These are phyloP conservation scores for Rehmannia glutinosa DNA, from an alignment of 257 asterid genomes.

Conservation along the genomic window DNA sequence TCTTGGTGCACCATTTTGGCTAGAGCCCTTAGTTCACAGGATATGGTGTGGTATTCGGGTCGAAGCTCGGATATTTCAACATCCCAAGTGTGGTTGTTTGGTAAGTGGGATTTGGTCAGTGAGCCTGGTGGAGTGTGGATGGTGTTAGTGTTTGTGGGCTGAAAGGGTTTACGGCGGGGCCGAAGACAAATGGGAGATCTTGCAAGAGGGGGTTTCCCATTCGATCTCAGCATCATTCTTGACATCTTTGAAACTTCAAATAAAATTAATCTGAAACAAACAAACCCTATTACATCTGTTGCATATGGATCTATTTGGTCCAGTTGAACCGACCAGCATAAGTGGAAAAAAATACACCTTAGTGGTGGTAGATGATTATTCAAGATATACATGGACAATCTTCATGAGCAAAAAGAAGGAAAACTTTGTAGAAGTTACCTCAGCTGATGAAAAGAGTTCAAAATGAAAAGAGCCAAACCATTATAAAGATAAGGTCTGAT, in stretches of 20 bases:
- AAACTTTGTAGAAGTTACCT: no score
- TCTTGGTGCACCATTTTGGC: slow-evolving; percentile 71
- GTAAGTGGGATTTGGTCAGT: slow-evolving; percentile 48
- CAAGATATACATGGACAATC: no score
- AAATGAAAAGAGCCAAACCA: no score
- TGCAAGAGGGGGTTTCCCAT: slow-evolving; percentile 79
- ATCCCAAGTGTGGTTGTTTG: slow-evolving; percentile 31
- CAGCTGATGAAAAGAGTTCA: no score
- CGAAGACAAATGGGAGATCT: slow-evolving; percentile 83
- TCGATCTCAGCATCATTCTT: slow-evolving; percentile 62
- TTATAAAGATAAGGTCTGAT: no score
- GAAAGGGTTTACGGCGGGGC: slow-evolving; percentile 51
- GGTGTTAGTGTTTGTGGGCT: slow-evolving; percentile 31
- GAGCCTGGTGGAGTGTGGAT: slow-evolving; percentile 65
- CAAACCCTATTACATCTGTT: no score
- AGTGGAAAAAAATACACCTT: no score
- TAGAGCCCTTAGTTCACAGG: slow-evolving; percentile 65
- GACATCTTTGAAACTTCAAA: slow-evolving; percentile 16
- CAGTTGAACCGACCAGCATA: no score
- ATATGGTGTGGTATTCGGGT: slow-evolving; percentile 69
- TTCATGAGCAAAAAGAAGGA: no score
- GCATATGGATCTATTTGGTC: no score
- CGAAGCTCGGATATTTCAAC: slow-evolving; percentile 39
- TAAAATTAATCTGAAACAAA: not conserved
- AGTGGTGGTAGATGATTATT: no score